Evolutionary conservation across 2,329 filamentous ascomycete species (phyloP), one percentile per base, ranked within the genome.

Genomic region (Geosmithia flava): DNA sequence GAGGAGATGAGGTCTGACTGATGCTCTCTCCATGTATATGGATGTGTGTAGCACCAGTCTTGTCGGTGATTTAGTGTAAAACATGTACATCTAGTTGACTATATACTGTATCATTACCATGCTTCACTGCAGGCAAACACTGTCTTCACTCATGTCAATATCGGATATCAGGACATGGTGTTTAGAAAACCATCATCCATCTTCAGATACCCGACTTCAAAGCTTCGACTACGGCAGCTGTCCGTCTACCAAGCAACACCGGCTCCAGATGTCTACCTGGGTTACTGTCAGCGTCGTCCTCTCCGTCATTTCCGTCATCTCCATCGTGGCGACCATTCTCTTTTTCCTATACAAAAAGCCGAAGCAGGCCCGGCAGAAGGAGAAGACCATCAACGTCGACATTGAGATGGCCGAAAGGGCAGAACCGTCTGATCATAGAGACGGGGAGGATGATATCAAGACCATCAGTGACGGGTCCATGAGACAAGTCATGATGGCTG

Each of bases 1-100:
- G 56, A 58, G 19, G 40, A n/a, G 10, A 37, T 51, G 16, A 49
- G 54, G 15, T 43, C 40, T 37, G 33, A 37, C 33, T 37, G 33
- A 37, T 37, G 23, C 23, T 27, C 23, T 27, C 23, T 27, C 23
- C 23, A 27, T 27, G 33, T 5, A 37, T 11, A 30, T 30, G 33
- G 7, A 33, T n/a, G 23, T 8, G 23, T 27, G 23, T 19, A 19
- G 3, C 19, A 42, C 41, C 19, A 42, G 10, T 8, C 3, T 5
- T 6, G 33, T 11, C 3, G 33, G 33, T 37, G 33, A 37, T 37
- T 37, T 16, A 37, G 11, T 37, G 33, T 37, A 37, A 3, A 37
- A 37, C 15, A 7, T 42, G 7, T 42, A 42, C n/a, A 19, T 3
- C 4, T 19, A 11, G 13, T 19, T 11, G n/a, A 19, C 7, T 42